A percentile compares a stretch with the other conserved stretches of the same genome.
phyloP scores from a whole-genome alignment of 2,329 filamentous ascomycete species.

The Madurella mycetomatis region DNA sequence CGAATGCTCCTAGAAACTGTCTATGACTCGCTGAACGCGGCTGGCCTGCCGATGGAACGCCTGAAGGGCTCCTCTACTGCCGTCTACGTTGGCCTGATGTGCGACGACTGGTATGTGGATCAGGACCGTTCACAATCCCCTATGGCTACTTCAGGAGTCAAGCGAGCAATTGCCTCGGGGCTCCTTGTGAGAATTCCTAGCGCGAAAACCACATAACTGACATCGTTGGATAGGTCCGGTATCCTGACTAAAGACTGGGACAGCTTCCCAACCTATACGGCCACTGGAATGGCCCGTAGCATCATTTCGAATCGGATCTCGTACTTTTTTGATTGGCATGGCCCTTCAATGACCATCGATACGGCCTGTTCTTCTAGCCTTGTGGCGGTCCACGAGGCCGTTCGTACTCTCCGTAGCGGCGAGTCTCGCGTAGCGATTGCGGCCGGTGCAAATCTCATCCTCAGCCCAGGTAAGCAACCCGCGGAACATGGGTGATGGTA shows the following conservation, averaged over 20 bases:
- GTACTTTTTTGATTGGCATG: constrained; percentile 10
- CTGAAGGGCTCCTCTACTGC: constrained; percentile 29
- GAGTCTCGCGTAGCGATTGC: constrained; percentile 32
- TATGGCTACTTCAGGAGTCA: no score
- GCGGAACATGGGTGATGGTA: no score
- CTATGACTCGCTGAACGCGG: constrained; percentile 29
- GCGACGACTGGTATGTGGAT: neutral
- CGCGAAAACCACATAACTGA: no score
- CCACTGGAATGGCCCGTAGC: constrained; percentile 33
- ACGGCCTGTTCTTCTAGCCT: constrained; percentile 16
- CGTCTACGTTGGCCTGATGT: constrained; percentile 24
- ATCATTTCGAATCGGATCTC: constrained; percentile 28
- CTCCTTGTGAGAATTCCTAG: no score
- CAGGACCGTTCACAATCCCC: no score
- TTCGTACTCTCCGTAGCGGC: constrained; percentile 21
- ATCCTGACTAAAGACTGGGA: no score
- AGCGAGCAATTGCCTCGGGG: no score
- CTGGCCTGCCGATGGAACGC: constrained; percentile 31
- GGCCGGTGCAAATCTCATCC: constrained; percentile 32
- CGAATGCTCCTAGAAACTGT: constrained; percentile 21
- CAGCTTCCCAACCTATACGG: constrained; percentile 24
- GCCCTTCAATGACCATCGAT: constrained; percentile 14
- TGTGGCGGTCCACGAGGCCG: constrained; percentile 2
- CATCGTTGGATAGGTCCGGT: no score
- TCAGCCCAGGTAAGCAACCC: constrained; percentile 26